Percentiles rank a stretch among this genome's conserved stretches.
Evolutionary conservation across 2,329 filamentous ascomycete species (phyloP).

Genomic region (Claviceps citrina): DNA sequence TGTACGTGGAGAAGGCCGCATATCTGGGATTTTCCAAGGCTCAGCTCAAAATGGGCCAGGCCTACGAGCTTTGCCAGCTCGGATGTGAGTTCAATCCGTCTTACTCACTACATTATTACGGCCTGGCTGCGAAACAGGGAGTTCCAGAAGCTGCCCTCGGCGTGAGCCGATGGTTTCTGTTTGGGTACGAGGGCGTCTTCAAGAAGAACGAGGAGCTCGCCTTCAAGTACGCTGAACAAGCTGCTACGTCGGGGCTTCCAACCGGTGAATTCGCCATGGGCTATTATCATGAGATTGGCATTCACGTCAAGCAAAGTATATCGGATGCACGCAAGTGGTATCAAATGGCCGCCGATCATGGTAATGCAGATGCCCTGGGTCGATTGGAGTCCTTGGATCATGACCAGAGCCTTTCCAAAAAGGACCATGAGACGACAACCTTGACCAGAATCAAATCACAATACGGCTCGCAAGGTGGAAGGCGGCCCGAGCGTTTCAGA

Average conservation of each 20-base stretch:
- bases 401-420: slow-evolving; percentile 70
- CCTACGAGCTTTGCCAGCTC: slow-evolving; percentile 85
- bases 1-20: slow-evolving; percentile 91
- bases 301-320: slow-evolving; percentile 72
- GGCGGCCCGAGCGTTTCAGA: slow-evolving; percentile 44
- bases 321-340: slow-evolving; percentile 82
- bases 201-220: slow-evolving; percentile 91
- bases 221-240: slow-evolving; percentile 78
- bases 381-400: slow-evolving; percentile 73
- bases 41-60: slow-evolving; percentile 91
- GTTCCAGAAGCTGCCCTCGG: slow-evolving; percentile 89
- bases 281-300: slow-evolving; percentile 95
- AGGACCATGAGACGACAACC: slow-evolving; percentile 84
- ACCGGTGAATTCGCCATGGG: slow-evolving; percentile 94
- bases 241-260: slow-evolving; percentile 63
- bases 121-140: slow-evolving; percentile 78
- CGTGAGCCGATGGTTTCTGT: slow-evolving; percentile 97
- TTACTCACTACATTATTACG: slow-evolving; percentile 88
- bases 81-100: slow-evolving; percentile 91
- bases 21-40: slow-evolving; percentile 93
- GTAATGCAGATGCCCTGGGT: slow-evolving; percentile 73
- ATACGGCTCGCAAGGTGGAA: slow-evolving; percentile 52
- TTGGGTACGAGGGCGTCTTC: slow-evolving; percentile 83
- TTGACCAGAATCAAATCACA: slow-evolving; percentile 75
- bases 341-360: slow-evolving; percentile 70